Conservation (phyloP, 352 stramenopile species). For the Pelagophyceae sp. region DNA sequence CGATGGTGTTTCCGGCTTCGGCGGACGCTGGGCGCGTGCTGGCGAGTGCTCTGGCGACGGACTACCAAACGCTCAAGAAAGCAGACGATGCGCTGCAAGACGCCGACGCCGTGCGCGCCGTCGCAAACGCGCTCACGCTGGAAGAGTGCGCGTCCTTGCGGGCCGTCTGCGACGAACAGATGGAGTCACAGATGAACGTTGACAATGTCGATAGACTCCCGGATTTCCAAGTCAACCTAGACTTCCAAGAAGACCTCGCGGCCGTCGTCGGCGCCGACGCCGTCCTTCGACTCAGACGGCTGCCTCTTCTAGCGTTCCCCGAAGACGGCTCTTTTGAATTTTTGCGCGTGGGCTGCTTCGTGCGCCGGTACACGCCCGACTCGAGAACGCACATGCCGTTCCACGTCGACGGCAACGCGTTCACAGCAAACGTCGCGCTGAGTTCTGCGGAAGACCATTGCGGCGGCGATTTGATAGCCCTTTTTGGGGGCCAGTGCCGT, state of each 20-base stretch:
- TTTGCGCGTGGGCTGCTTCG: neutral
- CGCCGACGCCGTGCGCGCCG: no score
- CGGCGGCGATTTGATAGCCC: neutral
- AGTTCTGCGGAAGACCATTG: neutral
- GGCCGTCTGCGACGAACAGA: neutral
- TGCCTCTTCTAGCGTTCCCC: neutral
- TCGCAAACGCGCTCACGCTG: neutral
- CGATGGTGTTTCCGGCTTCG: neutral
- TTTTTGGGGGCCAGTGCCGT: neutral
- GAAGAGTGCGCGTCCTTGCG: neutral
- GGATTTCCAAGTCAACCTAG: neutral
- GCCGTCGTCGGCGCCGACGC: neutral
- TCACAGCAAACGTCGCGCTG: neutral
- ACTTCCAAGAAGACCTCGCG: neutral
- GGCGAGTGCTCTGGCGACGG: neutral
- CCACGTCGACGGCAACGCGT: neutral
- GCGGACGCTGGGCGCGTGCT: no score
- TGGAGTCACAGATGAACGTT: neutral
- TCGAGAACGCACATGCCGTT: neutral
- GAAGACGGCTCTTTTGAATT: neutral
- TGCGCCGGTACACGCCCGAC: neutral
- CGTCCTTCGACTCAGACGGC: neutral
- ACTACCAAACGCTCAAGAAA: neutral
- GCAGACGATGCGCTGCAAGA: no score
- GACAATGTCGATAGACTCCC: neutral